Base-by-base conservation (phyloP, 108 stramenopile species). In the Stephanodiscus minutulus region DNA sequence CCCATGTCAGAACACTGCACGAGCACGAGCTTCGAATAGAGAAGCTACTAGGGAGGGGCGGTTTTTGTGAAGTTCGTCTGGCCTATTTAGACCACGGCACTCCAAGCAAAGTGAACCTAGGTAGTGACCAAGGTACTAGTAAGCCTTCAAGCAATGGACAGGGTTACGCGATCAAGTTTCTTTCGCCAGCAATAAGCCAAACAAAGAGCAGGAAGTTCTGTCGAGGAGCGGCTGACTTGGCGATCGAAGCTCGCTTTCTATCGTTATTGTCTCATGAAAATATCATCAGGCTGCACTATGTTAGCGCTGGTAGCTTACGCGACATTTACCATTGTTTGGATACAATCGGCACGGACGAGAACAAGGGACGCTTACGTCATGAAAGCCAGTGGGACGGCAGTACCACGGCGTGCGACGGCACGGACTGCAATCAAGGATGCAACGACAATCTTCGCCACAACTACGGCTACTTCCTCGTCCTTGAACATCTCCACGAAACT, bases 201-300 rank as follows among this genome's bases (percentile, higher is more conserved):
- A 86, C 77, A 5, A 85, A 87, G 68, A 77, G 84, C 47, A 85
- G 70, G 64, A 76, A 83, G 25, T 84, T 83, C 63, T 61, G 74
- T 43, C 81, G 77, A 11, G 88, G 83, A n/a, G 87, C 77, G 15
- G 80, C 89, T 20, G 91, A 92, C 66, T 77, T 92, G 77, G 86
- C 77, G 28, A 86, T 80, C 7, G 91, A 92, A 65, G 86, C 89
- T 7, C 64, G 76, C 10, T 90, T 90, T 50, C 59, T 92, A 17
- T 74, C 75, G 1, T 24, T 71, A 11, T 54, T 92, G 57, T 64
- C 80, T 48, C 91, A 92, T 43, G 84, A 86, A 7, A 83, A 92
- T 62, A 87, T 92, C 24, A 73, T 92, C 46, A 46, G 66, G 27
- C 55, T 92, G 22, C 82, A 81, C 47, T 83, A 80, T 41, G 85